Evolutionary conservation across 345 rosid species (phyloP).

Genomic region (Eucalyptus guilfoylei): DNA sequence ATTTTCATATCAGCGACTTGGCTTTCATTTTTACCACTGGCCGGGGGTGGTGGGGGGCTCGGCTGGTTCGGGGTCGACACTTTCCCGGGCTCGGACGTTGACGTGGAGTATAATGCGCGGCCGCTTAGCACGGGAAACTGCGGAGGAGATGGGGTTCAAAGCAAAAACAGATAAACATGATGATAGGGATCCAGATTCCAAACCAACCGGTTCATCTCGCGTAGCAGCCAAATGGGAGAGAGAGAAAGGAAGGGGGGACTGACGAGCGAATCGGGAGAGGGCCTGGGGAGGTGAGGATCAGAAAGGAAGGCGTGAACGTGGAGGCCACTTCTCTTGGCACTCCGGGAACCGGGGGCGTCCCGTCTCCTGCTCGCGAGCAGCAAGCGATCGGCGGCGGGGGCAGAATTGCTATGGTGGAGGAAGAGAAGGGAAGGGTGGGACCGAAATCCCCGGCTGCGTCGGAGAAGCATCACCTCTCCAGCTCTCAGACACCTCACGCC

Average conservation of each 20-base stretch:
- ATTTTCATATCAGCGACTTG: conserved; percentile 59
- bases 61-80: not conserved
- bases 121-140: not conserved
- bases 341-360: not conserved
- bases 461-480: not conserved
- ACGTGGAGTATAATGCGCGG: not conserved
- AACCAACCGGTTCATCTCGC: not conserved
- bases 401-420: not conserved
- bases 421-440: not conserved
- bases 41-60: not conserved
- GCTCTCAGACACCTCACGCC: not conserved
- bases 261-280: not conserved
- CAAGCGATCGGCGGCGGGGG: not conserved
- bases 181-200: not conserved
- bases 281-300: not conserved
- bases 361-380: not conserved
- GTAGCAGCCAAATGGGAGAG: not conserved
- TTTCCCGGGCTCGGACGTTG: not conserved
- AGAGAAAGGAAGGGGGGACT: not conserved
- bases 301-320: not conserved
- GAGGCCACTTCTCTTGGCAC: not conserved
- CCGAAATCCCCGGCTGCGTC: not conserved
- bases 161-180: not conserved
- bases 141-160: not conserved
- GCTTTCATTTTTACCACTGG: not conserved